phyloP scores from a whole-genome alignment of 257 asterid genomes.

The Rubia yunnanensis region DNA sequence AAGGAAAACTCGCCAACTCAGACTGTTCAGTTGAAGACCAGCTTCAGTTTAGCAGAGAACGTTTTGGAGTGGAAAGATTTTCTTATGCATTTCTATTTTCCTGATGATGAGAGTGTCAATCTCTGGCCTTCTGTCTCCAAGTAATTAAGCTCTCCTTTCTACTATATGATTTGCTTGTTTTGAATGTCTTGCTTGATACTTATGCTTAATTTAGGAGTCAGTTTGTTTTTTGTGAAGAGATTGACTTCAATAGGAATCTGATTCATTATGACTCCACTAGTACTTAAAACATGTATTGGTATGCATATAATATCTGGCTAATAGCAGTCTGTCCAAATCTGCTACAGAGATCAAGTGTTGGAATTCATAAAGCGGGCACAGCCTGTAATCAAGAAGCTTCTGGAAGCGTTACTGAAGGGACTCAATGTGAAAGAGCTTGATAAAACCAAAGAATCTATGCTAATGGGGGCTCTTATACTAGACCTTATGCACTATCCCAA shows the following conservation, averaged over 20 bases:
- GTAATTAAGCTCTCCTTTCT: constrained; percentile 7
- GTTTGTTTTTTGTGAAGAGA: too few species aligned
- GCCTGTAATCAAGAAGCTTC: constrained; percentile 33
- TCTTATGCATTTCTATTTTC: constrained; percentile 33
- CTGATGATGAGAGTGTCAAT: constrained; percentile 12
- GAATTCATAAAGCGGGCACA: constrained; percentile 34
- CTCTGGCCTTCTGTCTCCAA: constrained; percentile 38
- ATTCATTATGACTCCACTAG: too few species aligned
- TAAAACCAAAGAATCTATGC: constrained; percentile 23
- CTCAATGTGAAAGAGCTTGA: constrained; percentile 30
- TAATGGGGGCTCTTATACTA: constrained; percentile 27
- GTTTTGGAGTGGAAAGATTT: constrained; percentile 54
- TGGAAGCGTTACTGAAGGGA: constrained; percentile 28
- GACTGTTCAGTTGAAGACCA: constrained; percentile 35
- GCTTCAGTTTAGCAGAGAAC: constrained; percentile 30
- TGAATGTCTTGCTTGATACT: background rate
- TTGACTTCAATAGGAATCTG: too few species aligned
- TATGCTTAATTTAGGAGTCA: too few species aligned
- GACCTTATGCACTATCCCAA: constrained; percentile 37
- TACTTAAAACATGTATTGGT: too few species aligned
- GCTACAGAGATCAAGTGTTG: constrained; percentile 33
- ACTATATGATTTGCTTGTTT: background rate
- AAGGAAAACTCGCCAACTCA: constrained; percentile 40
- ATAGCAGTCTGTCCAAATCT: background rate
- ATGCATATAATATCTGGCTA: too few species aligned